Evolutionary conservation across 2,329 filamentous ascomycete genomes (phyloP), one percentile per base, ranked within the genome.

Genomic region (Epichloe amarillans): DNA sequence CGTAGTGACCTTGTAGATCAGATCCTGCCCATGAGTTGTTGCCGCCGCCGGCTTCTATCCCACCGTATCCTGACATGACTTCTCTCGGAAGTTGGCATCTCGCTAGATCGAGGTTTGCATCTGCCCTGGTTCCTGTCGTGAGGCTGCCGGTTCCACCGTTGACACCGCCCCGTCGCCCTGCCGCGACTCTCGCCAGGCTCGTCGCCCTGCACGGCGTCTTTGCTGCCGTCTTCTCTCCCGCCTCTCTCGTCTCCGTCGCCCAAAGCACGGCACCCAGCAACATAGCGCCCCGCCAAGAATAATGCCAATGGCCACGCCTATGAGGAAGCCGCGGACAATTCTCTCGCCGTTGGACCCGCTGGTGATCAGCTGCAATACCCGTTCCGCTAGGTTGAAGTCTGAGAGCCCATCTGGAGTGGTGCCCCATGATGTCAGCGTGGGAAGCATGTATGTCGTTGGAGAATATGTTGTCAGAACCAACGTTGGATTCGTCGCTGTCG

Each of bases 251-350:
- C 41, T 30, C 14, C 56, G 55, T 49, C 53, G 55, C 33, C 53
- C 51, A 39, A 62, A 62, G 48, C 64, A 66, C 33, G 64, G 64
- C 38, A 64, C 58, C 64, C 64, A 66, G 50, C 64, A 66, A 51
- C 64, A 65, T 33, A 62, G 52, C 42, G 65, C 55, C 49, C 62
- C 59, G 41, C 61, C 64, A n/a, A 66, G 50, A 5, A 63, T 51
- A 4, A 66, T 52, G 3, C 64, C 64, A 21, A 65, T 53, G 1
- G 60, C 63, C 26, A 66, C 55, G 40, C 64, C 64, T 43, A 66
- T 61, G 19, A 66, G 55, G 56, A 66, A 65, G 37, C 63, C 64
- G 11, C 61, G 60, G 44, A 65, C 58, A 11, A 66, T 58, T 53
- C 60, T 64, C 41, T 65, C 64, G 14, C 61, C 61, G 47, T 54